Percentiles rank a stretch among this genome's conserved stretches.
These are phyloP conservation scores for Wallacemonas sp. DNA, from an alignment of 208 protist genomes.

Conservation along the genomic window DNA sequence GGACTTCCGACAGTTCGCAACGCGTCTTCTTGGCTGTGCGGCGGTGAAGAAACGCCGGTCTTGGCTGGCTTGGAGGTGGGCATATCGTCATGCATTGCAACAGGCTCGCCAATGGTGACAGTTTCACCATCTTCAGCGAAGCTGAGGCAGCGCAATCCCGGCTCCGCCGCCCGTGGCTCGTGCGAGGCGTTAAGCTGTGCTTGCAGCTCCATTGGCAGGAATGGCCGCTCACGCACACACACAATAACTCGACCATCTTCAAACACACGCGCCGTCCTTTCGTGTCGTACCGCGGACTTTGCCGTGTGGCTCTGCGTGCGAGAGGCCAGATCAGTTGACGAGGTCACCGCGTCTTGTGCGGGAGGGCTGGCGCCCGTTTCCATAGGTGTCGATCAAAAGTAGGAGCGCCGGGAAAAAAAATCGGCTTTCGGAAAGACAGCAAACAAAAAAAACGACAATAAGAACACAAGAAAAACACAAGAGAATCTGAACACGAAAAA, in stretches of 20 bases:
- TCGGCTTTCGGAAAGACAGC: too few relatives aligned
- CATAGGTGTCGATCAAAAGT: too few relatives aligned
- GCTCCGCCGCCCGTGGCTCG: background rate
- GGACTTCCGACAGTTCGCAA: too few relatives aligned
- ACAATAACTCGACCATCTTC: conserved; percentile 80
- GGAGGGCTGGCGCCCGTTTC: too few relatives aligned
- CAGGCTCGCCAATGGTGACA: conserved; percentile 44
- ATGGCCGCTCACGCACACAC: conserved; percentile 70
- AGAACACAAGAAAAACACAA: too few relatives aligned
- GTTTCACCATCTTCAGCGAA: conserved; percentile 48
- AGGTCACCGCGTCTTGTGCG: too few relatives aligned
- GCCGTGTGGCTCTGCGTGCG: background rate
- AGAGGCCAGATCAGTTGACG: too few relatives aligned
- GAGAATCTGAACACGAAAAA: too few relatives aligned
- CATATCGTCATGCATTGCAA: conserved; percentile 4
- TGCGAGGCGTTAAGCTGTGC: background rate
- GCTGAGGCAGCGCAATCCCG: conserved; percentile 29
- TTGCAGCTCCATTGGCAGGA: conserved; percentile 53
- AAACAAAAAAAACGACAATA: too few relatives aligned
- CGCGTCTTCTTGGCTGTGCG: too few relatives aligned
- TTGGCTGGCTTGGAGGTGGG: conserved; percentile 8
- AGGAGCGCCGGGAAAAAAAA: too few relatives aligned
- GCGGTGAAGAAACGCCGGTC: too few relatives aligned
- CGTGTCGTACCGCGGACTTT: background rate
- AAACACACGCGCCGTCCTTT: conserved; percentile 8